These are phyloP conservation scores for Halophytophthora polymorphica DNA, from an alignment of 352 stramenopile genomes.

Conservation along the genomic window DNA sequence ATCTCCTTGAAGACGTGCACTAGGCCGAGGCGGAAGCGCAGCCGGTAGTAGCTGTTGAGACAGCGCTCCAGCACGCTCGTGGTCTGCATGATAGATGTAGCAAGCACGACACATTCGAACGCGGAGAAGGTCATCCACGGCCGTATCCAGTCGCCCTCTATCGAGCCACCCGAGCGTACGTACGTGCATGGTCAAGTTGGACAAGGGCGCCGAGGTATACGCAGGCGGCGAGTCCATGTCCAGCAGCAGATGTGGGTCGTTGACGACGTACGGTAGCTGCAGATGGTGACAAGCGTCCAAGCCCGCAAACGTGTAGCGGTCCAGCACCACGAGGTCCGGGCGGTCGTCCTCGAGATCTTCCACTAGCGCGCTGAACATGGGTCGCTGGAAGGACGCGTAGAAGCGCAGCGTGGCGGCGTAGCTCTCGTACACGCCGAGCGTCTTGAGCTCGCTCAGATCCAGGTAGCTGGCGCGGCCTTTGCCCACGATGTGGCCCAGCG, in stretches of 20 bases:
- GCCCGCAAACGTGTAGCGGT: slow-evolving; percentile 82
- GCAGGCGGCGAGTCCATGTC: slow-evolving; percentile 83
- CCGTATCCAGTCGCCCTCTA: too few relatives aligned
- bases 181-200: slow-evolving; percentile 81
- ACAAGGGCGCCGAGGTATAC: slow-evolving; percentile 81
- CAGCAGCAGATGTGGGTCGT: slow-evolving; percentile 75
- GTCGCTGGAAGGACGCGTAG: slow-evolving; percentile 75
- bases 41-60: slow-evolving; percentile 71
- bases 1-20: slow-evolving; percentile 64
- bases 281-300: slow-evolving; percentile 65
- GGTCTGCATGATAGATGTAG: slow-evolving; percentile 37
- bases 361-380: slow-evolving; percentile 64
- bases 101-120: background rate
- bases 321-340: slow-evolving; percentile 66
- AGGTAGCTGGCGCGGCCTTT: slow-evolving; percentile 29
- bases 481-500: slow-evolving; percentile 54
- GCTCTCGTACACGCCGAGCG: slow-evolving; percentile 54
- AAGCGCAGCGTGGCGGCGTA: slow-evolving; percentile 63
- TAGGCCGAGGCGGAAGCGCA: slow-evolving; percentile 68
- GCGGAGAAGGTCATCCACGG: too few relatives aligned
- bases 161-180: too few relatives aligned
- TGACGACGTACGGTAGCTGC: slow-evolving; percentile 73
- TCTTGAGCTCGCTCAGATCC: slow-evolving; percentile 32
- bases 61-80: slow-evolving; percentile 75
- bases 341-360: slow-evolving; percentile 64